Percentiles rank a stretch among this genome's conserved stretches.
These are phyloP conservation scores for Trichoderma simmonsii DNA, from an alignment of 2,329 filamentous ascomycete genomes.

Conservation along the genomic window DNA sequence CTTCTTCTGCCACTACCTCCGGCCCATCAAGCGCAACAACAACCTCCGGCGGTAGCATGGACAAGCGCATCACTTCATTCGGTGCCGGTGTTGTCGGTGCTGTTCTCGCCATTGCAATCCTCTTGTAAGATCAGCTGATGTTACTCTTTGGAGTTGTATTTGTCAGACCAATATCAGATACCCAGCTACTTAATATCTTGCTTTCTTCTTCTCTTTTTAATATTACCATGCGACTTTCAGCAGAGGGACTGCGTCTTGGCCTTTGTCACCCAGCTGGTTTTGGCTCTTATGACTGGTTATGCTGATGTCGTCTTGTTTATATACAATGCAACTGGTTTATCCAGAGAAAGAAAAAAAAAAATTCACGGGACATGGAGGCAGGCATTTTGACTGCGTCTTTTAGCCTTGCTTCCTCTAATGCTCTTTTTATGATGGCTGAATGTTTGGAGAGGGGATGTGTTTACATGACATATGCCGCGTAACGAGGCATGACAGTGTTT, in stretches of 20 bases:
- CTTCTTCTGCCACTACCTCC: background rate
- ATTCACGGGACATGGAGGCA: background rate
- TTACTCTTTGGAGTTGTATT: background rate
- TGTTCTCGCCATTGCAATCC: slow-evolving; percentile 19
- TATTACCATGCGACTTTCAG: background rate
- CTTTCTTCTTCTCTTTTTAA: background rate
- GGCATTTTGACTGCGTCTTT: background rate
- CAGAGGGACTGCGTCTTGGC: background rate
- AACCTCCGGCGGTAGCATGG: slow-evolving; percentile 18
- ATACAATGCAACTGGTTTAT: background rate
- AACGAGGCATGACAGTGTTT: slow-evolving; percentile 3
- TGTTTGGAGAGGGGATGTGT: slow-evolving; percentile 1
- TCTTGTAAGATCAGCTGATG: slow-evolving; percentile 17
- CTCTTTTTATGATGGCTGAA: slow-evolving; percentile 2
- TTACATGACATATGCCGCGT: slow-evolving; percentile 7
- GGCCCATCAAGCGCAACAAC: background rate
- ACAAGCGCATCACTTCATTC: slow-evolving; percentile 20
- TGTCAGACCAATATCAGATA: slow-evolving; percentile 10
- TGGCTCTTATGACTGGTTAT: background rate
- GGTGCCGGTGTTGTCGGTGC: slow-evolving; percentile 20
- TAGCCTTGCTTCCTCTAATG: slow-evolving; percentile 3
- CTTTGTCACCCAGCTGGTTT: background rate
- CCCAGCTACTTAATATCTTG: background rate
- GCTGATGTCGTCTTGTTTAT: slow-evolving; percentile 3
- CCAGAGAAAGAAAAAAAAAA: background rate